Evolutionary conservation across 192 early-diverging fungal species (phyloP), one percentile per base, ranked within the genome.

Genomic region (Dissophora globulifera): DNA sequence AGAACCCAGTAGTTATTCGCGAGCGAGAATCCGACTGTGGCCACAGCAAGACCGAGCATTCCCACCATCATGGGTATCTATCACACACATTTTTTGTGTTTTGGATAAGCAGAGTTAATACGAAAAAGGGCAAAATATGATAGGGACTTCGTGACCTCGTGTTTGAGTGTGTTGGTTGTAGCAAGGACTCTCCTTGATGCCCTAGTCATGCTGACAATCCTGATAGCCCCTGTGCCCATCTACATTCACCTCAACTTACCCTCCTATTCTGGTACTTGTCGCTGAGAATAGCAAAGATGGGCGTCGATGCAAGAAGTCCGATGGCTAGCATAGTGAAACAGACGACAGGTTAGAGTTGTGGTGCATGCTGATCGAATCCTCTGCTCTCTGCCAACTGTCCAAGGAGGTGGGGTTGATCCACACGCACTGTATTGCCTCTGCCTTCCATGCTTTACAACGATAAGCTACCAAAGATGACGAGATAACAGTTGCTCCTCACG

Each of bases 51-150:
- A 8, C 88, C 86, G 10, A 87, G 32, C 75, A 94, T 87, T 13
- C 91, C 89, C 30, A 88, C 47, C 54, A 92, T 83, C 90, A 93
- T 94, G 26, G 90, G 91, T 78, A 86, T 67, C 79, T 81, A 48
- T 1, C 15, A 40, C 13, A 53, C 17, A 47, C 22, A n/a, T n/a
- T n/a, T n/a, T n/a, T n/a, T n/a, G n/a, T n/a, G n/a, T n/a, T n/a
- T 48, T 20, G 22, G 7, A 40, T 13, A 40, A 40, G 38, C 38
- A 10, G 13, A 40, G 38, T 40, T 40, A 40, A 13, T 13, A 40
- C 38, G 38, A 7, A 13, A 10, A 7, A 40, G 38, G 15, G 43
- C 43, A 45, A n/a, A n/a, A n/a, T n/a, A n/a, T n/a, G n/a, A n/a
- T n/a, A n/a, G n/a, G n/a, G n/a, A n/a, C n/a, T n/a, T n/a, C n/a